A percentile compares a stretch with the other conserved stretches of the same genome.
Evolutionary conservation across 2,329 filamentous ascomycete species (phyloP).

Genomic region (Aspergillus caelatus): DNA sequence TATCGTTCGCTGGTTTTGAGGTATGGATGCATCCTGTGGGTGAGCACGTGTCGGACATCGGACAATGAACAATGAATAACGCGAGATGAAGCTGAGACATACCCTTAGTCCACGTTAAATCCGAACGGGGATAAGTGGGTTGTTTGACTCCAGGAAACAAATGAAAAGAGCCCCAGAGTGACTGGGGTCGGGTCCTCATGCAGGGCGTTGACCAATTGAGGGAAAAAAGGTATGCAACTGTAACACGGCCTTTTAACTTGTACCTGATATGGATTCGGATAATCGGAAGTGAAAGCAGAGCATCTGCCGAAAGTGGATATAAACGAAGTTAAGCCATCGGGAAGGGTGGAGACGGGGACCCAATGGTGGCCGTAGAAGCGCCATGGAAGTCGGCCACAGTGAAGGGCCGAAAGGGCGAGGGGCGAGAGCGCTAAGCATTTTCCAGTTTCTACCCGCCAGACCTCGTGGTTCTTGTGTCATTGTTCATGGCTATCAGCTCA

Average conservation of each 20-base stretch:
- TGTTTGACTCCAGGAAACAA: background rate
- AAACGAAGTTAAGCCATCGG: background rate
- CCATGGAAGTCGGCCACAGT: background rate
- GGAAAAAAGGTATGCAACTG: background rate
- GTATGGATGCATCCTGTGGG: background rate
- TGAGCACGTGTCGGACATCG: background rate
- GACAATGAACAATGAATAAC: background rate
- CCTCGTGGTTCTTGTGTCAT: slow-evolving; percentile 2
- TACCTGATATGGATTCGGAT: background rate
- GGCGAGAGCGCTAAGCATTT: background rate
- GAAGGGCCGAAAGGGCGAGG: background rate
- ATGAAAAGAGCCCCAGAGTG: background rate
- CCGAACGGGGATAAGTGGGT: background rate
- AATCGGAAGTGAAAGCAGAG: background rate
- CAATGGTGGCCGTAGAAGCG: background rate
- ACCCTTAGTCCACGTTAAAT: background rate
- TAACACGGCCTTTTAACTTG: background rate
- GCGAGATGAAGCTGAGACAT: background rate
- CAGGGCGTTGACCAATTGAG: background rate
- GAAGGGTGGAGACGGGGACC: background rate
- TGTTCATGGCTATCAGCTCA: background rate
- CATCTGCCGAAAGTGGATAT: slow-evolving; percentile 1
- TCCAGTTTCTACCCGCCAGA: background rate
- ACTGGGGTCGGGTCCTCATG: background rate
- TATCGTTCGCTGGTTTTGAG: background rate